Percentiles rank a stretch among this genome's conserved stretches.
These are phyloP conservation scores for Schwanniomyces sp. DNA, from an alignment of 805 yeast species.

Conservation along the genomic window DNA sequence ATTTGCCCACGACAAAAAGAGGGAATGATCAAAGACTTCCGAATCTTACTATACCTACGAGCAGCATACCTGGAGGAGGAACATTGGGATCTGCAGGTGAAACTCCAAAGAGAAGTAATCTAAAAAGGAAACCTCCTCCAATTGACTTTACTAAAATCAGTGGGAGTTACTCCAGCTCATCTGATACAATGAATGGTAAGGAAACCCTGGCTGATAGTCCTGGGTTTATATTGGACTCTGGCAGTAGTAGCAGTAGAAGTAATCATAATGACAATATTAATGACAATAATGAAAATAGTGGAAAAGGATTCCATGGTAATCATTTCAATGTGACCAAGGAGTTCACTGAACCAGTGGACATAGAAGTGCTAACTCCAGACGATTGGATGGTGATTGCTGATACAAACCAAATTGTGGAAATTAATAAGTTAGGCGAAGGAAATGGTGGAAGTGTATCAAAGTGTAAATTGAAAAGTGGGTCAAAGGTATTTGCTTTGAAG, in stretches of 20 bases:
- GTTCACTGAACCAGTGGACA: background rate
- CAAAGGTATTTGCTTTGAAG: slow-evolving; percentile 78
- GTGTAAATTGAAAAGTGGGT: slow-evolving; percentile 60
- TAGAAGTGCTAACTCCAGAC: slow-evolving; percentile 62
- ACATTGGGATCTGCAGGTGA: background rate
- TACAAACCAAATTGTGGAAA: slow-evolving; percentile 59
- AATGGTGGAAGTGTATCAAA: slow-evolving; percentile 88
- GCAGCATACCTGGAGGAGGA: slow-evolving; percentile 12
- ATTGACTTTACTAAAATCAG: slow-evolving; percentile 37
- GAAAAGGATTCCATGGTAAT: background rate
- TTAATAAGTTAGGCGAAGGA: slow-evolving; percentile 87
- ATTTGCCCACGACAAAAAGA: slow-evolving; percentile 31
- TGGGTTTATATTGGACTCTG: background rate
- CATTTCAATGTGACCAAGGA: background rate
- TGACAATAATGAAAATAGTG: background rate
- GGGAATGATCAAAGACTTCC: slow-evolving; percentile 19
- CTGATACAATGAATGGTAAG: slow-evolving; percentile 6
- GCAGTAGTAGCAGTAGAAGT: background rate
- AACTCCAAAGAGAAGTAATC: background rate
- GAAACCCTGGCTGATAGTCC: background rate
- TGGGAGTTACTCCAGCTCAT: slow-evolving; percentile 18
- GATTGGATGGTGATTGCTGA: slow-evolving; percentile 72
- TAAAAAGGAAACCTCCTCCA: slow-evolving; percentile 42
- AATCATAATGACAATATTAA: slow-evolving; percentile 1
- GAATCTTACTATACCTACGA: slow-evolving; percentile 29